A percentile compares a stretch with the other conserved stretches of the same genome.
These are phyloP conservation scores for Saccharomyces hybrid DNA, from an alignment of 1,139 yeast species.

Conservation along the genomic window DNA sequence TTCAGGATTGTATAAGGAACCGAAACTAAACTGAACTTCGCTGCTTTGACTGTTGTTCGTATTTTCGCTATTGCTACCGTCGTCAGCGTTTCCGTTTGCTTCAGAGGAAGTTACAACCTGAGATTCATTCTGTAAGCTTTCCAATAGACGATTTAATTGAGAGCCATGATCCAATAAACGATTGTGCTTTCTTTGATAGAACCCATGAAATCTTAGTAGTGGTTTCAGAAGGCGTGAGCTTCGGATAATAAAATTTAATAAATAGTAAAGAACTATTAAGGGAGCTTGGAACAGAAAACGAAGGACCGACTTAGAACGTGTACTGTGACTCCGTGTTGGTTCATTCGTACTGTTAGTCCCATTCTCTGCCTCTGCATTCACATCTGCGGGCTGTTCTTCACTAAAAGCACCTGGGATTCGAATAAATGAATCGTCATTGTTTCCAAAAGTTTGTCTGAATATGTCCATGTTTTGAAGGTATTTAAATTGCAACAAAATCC, in stretches of 20 bases:
- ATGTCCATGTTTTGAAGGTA: slow-evolving; percentile 14
- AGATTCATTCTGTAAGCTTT: slow-evolving; percentile 14
- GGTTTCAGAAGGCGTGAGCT: slow-evolving; percentile 17
- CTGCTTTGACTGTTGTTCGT: background rate
- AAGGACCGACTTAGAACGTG: background rate
- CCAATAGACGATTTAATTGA: slow-evolving; percentile 15
- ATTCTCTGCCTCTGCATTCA: background rate
- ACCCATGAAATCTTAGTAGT: slow-evolving; percentile 16
- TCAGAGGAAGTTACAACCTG: background rate
- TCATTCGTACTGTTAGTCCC: background rate
- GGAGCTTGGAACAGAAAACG: slow-evolving; percentile 13
- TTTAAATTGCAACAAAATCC: slow-evolving; percentile 3
- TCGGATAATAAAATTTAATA: slow-evolving; percentile 11
- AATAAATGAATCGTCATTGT: slow-evolving; percentile 10
- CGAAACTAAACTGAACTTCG: slow-evolving; percentile 14
- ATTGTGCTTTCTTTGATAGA: slow-evolving; percentile 19
- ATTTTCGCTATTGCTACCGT: background rate
- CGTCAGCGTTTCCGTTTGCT: background rate
- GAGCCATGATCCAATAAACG: slow-evolving; percentile 12
- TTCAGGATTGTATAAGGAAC: slow-evolving; percentile 21
- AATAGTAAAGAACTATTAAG: slow-evolving; percentile 18
- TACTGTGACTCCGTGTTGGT: background rate
- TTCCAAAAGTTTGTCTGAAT: slow-evolving; percentile 11
- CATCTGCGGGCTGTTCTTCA: slow-evolving; percentile 1
- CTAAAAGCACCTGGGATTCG: slow-evolving; percentile 16